These are phyloP conservation scores for Aspergillus fijiensis DNA, from an alignment of 2,329 filamentous ascomycete genomes.

Conservation along the genomic window DNA sequence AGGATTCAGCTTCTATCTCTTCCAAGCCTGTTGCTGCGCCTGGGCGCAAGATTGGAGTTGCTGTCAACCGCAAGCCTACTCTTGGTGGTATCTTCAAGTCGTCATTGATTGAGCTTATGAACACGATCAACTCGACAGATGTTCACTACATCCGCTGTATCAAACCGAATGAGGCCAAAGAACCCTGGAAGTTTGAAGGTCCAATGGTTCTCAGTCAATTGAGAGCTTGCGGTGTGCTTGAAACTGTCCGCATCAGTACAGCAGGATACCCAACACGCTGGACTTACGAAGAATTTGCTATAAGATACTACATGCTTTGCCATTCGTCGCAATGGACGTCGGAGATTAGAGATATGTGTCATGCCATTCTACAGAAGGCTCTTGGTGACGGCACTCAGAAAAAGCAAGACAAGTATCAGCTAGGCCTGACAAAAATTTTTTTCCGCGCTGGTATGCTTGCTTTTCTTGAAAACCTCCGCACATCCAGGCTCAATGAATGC, in stretches of 20 bases:
- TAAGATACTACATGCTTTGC: constrained; percentile 97
- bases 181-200: constrained; percentile 95
- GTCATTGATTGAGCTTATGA: constrained; percentile 95
- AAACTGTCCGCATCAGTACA: constrained; percentile 96
- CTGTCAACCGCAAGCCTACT: constrained; percentile 93
- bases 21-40: constrained; percentile 70
- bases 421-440: constrained; percentile 98
- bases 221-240: constrained; percentile 95
- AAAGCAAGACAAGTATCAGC: constrained; percentile 89
- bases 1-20: constrained; percentile 67
- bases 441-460: constrained; percentile 99
- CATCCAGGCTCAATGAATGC: constrained; percentile 84
- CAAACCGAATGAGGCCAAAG: constrained; percentile 97
- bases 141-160: constrained; percentile 99
- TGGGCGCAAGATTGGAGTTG: constrained; percentile 84
- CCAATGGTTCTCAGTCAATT: constrained; percentile 98
- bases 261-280: constrained; percentile 96
- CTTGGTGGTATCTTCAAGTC: constrained; percentile 98
- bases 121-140: constrained; percentile 95
- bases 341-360: constrained; percentile 91
- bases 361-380: constrained; percentile 85
- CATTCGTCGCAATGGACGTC: constrained; percentile 87
- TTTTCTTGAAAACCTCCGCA: constrained; percentile 91
- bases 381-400: constrained; percentile 73
- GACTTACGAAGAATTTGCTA: constrained; percentile 98